Conservation (phyloP, 2,329 filamentous ascomycete genomes). For the Magnaporthiopsis rhizophila region DNA sequence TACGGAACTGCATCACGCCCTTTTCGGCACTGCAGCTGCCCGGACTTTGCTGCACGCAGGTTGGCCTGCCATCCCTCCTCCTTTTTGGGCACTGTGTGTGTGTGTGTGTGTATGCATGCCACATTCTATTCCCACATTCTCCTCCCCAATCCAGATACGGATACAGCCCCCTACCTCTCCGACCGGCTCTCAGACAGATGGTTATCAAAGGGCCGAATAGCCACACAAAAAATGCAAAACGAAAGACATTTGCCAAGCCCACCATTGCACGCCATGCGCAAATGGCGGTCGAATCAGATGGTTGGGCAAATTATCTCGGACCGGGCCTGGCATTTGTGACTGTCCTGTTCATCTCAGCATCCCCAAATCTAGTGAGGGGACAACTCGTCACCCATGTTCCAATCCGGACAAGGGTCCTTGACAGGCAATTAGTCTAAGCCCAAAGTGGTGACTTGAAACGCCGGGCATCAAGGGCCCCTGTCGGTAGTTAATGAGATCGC, state of each 20-base stretch:
- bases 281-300: not conserved
- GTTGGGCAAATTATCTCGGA: not conserved
- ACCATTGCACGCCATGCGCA: not conserved
- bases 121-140: no score
- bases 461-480: not conserved
- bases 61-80: no score
- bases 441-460: constrained; percentile 2
- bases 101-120: no score
- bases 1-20: no score
- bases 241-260: not conserved
- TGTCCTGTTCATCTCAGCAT: not conserved
- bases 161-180: no score
- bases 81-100: no score
- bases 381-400: not conserved
- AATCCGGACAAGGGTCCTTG: not conserved
- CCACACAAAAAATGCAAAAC: no score
- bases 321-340: not conserved
- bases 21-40: no score
- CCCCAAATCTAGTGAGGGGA: not conserved
- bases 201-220: no score
- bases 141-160: no score
- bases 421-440: not conserved
- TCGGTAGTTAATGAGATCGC: constrained; percentile 6
- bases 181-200: no score
- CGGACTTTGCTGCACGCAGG: no score